These are phyloP conservation scores for Pythium pectinolyticum DNA, from an alignment of 352 stramenopile genomes.

Conservation along the genomic window DNA sequence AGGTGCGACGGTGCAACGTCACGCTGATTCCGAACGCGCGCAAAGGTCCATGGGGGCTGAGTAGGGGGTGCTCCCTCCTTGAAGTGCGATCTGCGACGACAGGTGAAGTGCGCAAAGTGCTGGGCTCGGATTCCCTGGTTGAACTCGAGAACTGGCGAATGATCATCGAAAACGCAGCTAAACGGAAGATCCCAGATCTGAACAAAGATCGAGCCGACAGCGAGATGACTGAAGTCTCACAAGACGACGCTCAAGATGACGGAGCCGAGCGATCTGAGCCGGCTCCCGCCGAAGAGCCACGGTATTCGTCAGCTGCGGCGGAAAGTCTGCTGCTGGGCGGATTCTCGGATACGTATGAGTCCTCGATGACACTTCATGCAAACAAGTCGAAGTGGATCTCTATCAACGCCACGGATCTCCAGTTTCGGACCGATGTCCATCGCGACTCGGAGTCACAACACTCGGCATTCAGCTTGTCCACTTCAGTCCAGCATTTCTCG, in stretches of 20 bases:
- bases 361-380: conserved; percentile 44
- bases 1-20: conserved; percentile 59
- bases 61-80: conserved; percentile 41
- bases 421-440: conserved; percentile 67
- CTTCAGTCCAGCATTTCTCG: conserved; percentile 59
- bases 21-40: conserved; percentile 56
- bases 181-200: conserved; percentile 19
- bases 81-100: conserved; percentile 52
- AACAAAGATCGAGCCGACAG: conserved; percentile 32
- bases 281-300: conserved; percentile 22
- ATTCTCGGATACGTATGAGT: conserved; percentile 71
- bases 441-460: conserved; percentile 60
- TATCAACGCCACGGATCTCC: conserved; percentile 60
- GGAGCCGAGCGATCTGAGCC: too few species aligned
- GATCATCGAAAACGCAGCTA: conserved; percentile 61
- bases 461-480: conserved; percentile 60
- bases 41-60: conserved; percentile 49
- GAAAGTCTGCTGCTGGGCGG: conserved; percentile 64
- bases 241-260: too few species aligned
- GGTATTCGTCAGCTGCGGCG: conserved; percentile 22
- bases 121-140: conserved; percentile 54
- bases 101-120: conserved; percentile 55
- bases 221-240: conserved; percentile 20
- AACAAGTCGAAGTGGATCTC: conserved; percentile 71
- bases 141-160: conserved; percentile 76